Evolutionary conservation across 2,329 filamentous ascomycete genomes (phyloP).

Genomic region (Talaromyces sp.): DNA sequence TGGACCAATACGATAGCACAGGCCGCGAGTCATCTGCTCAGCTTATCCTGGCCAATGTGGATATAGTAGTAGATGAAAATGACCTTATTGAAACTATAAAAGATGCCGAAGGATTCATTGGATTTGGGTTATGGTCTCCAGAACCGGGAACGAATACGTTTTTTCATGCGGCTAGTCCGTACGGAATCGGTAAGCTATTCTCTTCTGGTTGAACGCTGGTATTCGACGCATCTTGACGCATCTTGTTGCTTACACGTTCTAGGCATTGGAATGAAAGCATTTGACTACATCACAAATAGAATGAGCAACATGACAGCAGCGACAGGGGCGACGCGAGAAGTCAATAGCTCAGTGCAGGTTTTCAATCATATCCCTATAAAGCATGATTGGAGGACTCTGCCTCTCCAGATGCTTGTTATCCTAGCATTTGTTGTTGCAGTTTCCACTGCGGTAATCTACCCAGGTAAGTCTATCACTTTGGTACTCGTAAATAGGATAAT

Average conservation of each 20-base stretch:
- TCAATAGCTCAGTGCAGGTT: not conserved
- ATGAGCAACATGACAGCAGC: slow-evolving; percentile 9
- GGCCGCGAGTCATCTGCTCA: not conserved
- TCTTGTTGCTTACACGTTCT: not conserved
- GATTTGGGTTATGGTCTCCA: slow-evolving; percentile 5
- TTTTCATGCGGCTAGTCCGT: not conserved
- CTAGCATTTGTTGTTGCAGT: slow-evolving; percentile 6
- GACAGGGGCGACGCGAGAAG: not conserved
- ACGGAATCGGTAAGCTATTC: not conserved
- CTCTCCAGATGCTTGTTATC: slow-evolving; percentile 5
- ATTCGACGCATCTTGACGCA: not conserved
- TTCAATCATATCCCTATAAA: not conserved
- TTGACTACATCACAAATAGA: slow-evolving; percentile 4
- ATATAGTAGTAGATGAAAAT: not conserved
- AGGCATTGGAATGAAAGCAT: not conserved
- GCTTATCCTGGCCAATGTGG: not conserved
- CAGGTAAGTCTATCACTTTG: not conserved
- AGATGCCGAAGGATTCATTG: not conserved
- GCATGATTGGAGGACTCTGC: slow-evolving; percentile 8
- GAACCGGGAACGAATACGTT: not conserved
- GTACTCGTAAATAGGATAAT: too few species aligned
- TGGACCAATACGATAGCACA: not conserved
- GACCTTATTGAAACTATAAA: not conserved
- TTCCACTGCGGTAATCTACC: slow-evolving; percentile 6
- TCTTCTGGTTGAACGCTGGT: not conserved